A percentile compares a stretch with the other conserved stretches of the same genome.
Conservation (phyloP, 2,329 filamentous ascomycete genomes). For the Pseudocercospora fuligena region DNA sequence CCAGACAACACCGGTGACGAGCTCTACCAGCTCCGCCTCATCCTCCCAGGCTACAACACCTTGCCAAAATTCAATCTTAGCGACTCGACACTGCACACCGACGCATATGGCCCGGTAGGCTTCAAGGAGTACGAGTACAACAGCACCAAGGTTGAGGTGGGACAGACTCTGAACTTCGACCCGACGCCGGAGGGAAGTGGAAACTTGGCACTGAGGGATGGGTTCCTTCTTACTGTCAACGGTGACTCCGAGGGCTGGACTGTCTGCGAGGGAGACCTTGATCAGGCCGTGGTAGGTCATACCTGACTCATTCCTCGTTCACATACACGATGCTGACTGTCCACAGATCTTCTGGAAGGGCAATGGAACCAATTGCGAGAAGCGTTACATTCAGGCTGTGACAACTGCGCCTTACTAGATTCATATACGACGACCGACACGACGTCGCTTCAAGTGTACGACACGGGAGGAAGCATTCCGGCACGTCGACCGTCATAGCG, state of each 20-base stretch:
- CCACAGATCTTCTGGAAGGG: constrained; percentile 46
- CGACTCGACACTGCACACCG: constrained; percentile 41
- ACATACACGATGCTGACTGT: not conserved
- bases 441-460: not conserved
- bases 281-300: constrained; percentile 41
- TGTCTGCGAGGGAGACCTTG: constrained; percentile 43
- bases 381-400: constrained; percentile 48
- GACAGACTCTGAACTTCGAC: constrained; percentile 42
- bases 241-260: constrained; percentile 46
- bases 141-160: constrained; percentile 36
- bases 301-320: not conserved
- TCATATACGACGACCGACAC: not conserved
- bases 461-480: not conserved
- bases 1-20: constrained; percentile 40
- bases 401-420: constrained; percentile 43
- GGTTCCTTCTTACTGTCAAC: constrained; percentile 45
- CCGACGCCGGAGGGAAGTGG: constrained; percentile 39
- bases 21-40: constrained; percentile 45
- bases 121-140: constrained; percentile 39
- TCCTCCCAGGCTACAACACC: constrained; percentile 44
- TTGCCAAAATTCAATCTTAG: constrained; percentile 47
- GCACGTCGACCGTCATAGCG: not conserved
- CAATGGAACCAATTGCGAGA: constrained; percentile 39
- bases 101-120: constrained; percentile 31
- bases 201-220: constrained; percentile 42